Evolutionary conservation across 305 asterid species (phyloP).

Genomic region (Rubia balearica): DNA sequence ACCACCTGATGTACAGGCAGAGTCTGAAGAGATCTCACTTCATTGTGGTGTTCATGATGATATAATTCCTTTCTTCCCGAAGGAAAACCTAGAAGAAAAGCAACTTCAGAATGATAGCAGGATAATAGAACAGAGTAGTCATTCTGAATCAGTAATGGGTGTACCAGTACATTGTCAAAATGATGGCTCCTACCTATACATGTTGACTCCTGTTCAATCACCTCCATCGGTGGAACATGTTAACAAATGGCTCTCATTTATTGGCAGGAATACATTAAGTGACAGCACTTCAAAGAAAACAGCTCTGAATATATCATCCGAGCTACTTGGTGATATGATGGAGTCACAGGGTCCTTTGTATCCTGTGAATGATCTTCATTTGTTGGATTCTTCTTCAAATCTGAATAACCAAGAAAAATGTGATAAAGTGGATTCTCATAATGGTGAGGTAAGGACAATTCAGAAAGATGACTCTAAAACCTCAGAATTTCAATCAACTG

Average conservation of each 20-base stretch:
- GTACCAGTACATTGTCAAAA: slow-evolving; percentile 67
- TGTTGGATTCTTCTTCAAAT: slow-evolving; percentile 28
- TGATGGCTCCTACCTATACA: slow-evolving; percentile 76
- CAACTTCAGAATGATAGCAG: slow-evolving; percentile 25
- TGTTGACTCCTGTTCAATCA: slow-evolving; percentile 65
- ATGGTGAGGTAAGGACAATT: slow-evolving; percentile 19
- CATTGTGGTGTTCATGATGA: slow-evolving; percentile 32
- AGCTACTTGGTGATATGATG: slow-evolving; percentile 31
- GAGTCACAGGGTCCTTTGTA: slow-evolving; percentile 47
- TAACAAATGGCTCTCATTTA: slow-evolving; percentile 49
- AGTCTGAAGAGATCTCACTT: slow-evolving; percentile 19
- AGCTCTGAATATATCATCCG: slow-evolving; percentile 28
- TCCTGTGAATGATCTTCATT: slow-evolving; percentile 29
- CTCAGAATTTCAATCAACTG: slow-evolving; percentile 31
- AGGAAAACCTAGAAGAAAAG: slow-evolving; percentile 30
- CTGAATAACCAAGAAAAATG: slow-evolving; percentile 29
- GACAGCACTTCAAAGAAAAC: slow-evolving; percentile 25
- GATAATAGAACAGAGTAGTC: slow-evolving; percentile 23
- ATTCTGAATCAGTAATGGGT: slow-evolving; percentile 42
- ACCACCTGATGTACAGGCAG: slow-evolving; percentile 17
- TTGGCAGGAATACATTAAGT: slow-evolving; percentile 23
- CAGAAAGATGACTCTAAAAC: slow-evolving; percentile 17
- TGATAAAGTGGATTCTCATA: slow-evolving; percentile 26
- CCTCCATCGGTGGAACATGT: slow-evolving; percentile 71
- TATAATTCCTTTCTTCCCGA: slow-evolving; percentile 51